phyloP scores from a whole-genome alignment of 2,329 filamentous ascomycete species.

The Paecilomyces dactylethromorphus region DNA sequence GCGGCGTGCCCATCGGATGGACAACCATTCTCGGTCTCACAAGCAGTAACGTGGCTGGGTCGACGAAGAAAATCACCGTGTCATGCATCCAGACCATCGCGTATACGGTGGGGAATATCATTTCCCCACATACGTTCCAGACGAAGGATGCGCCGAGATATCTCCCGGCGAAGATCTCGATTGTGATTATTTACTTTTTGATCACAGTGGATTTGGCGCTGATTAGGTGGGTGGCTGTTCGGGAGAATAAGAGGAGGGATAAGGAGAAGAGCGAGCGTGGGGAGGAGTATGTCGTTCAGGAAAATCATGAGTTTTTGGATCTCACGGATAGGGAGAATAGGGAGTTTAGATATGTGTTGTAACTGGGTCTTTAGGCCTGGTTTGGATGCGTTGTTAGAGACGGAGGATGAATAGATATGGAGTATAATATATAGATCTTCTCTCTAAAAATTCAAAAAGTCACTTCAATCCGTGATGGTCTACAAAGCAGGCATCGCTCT shows the following conservation, averaged over 20 bases:
- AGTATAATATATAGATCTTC: no score
- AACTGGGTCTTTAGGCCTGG: no score
- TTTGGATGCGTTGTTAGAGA: no score
- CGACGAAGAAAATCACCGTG: conserved; percentile 31
- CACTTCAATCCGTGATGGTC: no score
- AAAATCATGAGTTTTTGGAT: conserved; percentile 27
- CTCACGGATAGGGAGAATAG: conserved; percentile 18
- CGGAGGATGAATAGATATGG: no score
- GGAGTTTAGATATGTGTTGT: conserved; percentile 18
- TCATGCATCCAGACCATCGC: conserved; percentile 27
- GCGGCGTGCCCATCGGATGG: conserved; percentile 33
- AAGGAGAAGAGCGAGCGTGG: conserved; percentile 16
- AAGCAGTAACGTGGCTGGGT: conserved; percentile 30
- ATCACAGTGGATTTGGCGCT: conserved; percentile 23
- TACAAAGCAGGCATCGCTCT: neutral
- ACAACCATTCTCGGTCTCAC: conserved; percentile 32
- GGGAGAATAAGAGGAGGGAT: conserved; percentile 23
- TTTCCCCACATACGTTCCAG: conserved; percentile 38
- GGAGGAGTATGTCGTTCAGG: conserved; percentile 15
- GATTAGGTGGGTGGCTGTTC: conserved; percentile 22
- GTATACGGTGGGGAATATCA: conserved; percentile 37
- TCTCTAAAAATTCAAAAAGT: no score
- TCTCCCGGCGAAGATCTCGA: conserved; percentile 21
- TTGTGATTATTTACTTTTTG: conserved; percentile 18
- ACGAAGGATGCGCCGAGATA: conserved; percentile 24